A percentile compares a stretch with the other conserved stretches of the same genome.
These are phyloP conservation scores for Lodderomyces parapsilosis DNA, from an alignment of 1,139 yeast genomes.

Conservation along the genomic window DNA sequence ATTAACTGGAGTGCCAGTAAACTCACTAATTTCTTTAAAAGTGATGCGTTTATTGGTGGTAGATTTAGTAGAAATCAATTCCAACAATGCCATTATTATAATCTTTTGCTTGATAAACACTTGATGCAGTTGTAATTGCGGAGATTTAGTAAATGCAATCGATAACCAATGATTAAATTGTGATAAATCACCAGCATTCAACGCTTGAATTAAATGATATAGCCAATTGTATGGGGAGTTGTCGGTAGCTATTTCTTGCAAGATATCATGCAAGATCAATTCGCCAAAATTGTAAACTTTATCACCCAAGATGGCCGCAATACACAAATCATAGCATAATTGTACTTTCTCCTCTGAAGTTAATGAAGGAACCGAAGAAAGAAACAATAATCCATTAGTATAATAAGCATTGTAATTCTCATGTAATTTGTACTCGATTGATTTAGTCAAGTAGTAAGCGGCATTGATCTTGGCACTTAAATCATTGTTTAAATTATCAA, in stretches of 20 bases:
- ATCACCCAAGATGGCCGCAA: conserved; percentile 89
- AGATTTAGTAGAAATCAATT: conserved; percentile 78
- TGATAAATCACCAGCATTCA: conserved; percentile 76
- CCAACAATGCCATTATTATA: conserved; percentile 87
- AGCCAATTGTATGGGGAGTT: conserved; percentile 68
- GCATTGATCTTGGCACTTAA: conserved; percentile 74
- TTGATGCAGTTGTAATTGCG: conserved; percentile 60
- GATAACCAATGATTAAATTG: conserved; percentile 54
- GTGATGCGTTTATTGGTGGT: conserved; percentile 70
- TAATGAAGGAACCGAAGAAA: conserved; percentile 47
- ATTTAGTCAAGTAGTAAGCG: conserved; percentile 77
- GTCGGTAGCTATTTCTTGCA: conserved; percentile 44
- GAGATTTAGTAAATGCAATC: conserved; percentile 41
- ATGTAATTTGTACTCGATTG: conserved; percentile 72
- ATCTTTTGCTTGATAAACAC: conserved; percentile 84
- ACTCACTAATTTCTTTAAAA: conserved; percentile 70
- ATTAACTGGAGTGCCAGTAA: conserved; percentile 64
- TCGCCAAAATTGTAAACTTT: conserved; percentile 95
- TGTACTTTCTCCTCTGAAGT: conserved; percentile 28
- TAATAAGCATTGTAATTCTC: conserved; percentile 82
- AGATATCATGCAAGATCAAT: conserved; percentile 83
- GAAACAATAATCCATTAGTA: conserved; percentile 54
- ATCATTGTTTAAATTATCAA: conserved; percentile 54
- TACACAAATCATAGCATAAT: conserved; percentile 77
- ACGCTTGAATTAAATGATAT: conserved; percentile 61